Conservation (phyloP, 495 filamentous ascomycete species). For the Xylaria flabelliformis region DNA sequence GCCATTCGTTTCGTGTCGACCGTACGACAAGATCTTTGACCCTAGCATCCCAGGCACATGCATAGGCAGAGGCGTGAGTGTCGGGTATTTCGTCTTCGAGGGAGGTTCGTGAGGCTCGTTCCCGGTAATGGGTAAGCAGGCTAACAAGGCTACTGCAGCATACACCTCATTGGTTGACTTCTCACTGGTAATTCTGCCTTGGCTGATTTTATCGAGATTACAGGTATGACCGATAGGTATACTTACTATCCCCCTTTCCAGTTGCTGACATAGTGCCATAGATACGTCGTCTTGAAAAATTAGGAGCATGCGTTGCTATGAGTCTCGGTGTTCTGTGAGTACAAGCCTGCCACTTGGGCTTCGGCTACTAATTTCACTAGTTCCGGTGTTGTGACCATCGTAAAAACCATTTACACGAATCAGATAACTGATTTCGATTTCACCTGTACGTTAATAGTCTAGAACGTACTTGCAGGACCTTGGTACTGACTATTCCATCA, state of each 20-base stretch:
- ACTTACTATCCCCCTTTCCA: not conserved
- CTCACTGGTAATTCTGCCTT: constrained; percentile 9
- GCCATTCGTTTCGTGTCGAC: constrained; percentile 14
- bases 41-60: constrained; percentile 7
- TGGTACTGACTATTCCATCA: not conserved
- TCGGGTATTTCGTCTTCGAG: constrained; percentile 16
- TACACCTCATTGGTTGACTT: constrained; percentile 18
- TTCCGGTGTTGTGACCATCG: constrained; percentile 20
- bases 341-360: not conserved
- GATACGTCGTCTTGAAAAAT: constrained; percentile 21
- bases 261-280: not conserved
- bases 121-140: too few relatives aligned
- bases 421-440: constrained; percentile 11
- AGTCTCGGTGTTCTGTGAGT: constrained; percentile 24
- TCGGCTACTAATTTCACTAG: not conserved
- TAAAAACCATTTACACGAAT: constrained; percentile 14
- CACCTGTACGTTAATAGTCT: constrained; percentile 15
- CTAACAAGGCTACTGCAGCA: not conserved
- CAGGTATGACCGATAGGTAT: not conserved
- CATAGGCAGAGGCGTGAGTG: not conserved
- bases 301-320: constrained; percentile 21
- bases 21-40: constrained; percentile 17
- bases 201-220: constrained; percentile 13
- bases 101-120: constrained; percentile 6
- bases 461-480: not conserved